Evolutionary conservation across 306 rosid species (phyloP), one percentile per base, ranked within the genome.

Genomic region (Acacia melanoxylon): DNA sequence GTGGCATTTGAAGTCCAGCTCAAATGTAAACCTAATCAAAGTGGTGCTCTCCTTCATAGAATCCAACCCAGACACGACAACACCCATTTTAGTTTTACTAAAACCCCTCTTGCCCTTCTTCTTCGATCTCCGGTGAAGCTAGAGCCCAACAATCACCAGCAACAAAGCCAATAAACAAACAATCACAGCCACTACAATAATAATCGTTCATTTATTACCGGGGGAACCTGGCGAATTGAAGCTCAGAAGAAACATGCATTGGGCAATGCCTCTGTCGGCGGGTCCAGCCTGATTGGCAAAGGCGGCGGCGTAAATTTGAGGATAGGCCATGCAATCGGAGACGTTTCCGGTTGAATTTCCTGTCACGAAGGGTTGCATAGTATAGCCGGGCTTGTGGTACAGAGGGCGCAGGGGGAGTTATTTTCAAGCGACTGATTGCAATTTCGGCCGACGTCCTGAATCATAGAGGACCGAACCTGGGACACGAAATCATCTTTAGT

Each of bases 331-430:
- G 75, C 99, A 95, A 68, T 76, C 91, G 44, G 94, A 77, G 80
- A 95, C 80, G 86, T 92, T 95, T 0, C 93, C 91, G 22, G 78
- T 4, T 8, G 89, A 85, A 0, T 54, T 0, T 0, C 94, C 97
- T 24, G 77, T 91, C 20, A 95, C 24, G 15, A 35, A 80, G 10
- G 79, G 63, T 33, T 74, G 86, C 52, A 85, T 3, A 45, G 0
- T n/a, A n/a, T n/a, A 9, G 94, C 40, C 13, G 92, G 12, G 68
- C 81, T 82, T 15, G 91, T 81, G 5, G 81, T 87, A 58, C 99
- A 95, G 25, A 82, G 35, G 51, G 94, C 92, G n/a, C 99, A 95
- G 1, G 97, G 97, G 1, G 96, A 75, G 82, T 76, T 86, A 74
- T 86, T 89, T 0, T 61, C 81, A 0, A 95, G 90, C 3, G 93